Percentiles rank a stretch among this genome's conserved stretches.
phyloP scores from a whole-genome alignment of 495 filamentous ascomycete genomes.

The Oleoguttula mirabilis region DNA sequence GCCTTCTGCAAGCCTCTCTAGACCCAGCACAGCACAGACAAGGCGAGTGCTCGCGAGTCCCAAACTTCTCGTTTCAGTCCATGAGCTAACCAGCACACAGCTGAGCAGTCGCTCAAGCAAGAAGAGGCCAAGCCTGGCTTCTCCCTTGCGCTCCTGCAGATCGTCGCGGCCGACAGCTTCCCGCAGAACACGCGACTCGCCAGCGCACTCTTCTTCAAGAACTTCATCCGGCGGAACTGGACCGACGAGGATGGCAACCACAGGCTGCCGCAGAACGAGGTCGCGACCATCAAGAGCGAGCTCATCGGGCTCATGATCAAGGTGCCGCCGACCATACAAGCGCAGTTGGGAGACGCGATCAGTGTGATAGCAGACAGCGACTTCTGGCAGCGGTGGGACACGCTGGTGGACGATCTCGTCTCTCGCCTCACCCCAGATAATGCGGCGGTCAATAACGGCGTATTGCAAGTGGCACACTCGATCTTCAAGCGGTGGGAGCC shows the following conservation, averaged over 20 bases:
- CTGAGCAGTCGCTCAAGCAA: slow-evolving; percentile 66
- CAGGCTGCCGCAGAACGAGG: slow-evolving; percentile 68
- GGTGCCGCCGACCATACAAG: slow-evolving; percentile 72
- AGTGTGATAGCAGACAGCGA: slow-evolving; percentile 96
- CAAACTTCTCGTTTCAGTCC: not conserved
- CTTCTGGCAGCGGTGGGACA: slow-evolving; percentile 93
- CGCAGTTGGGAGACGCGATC: slow-evolving; percentile 89
- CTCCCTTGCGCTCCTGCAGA: slow-evolving; percentile 74
- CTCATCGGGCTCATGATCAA: slow-evolving; percentile 94
- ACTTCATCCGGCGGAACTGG: slow-evolving; percentile 74
- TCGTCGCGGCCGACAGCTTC: slow-evolving; percentile 60
- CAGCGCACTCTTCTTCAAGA: slow-evolving; percentile 95
- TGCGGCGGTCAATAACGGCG: slow-evolving; percentile 73
- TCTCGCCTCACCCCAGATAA: slow-evolving; percentile 69
- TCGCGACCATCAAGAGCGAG: slow-evolving; percentile 79
- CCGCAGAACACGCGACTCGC: slow-evolving; percentile 69
- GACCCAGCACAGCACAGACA: slow-evolving; percentile 75
- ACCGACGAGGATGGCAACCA: slow-evolving; percentile 85
- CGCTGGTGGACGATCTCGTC: slow-evolving; percentile 82
- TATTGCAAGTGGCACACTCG: slow-evolving; percentile 92
- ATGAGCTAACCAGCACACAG: slow-evolving; percentile 36
- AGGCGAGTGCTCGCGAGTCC: slow-evolving; percentile 44
- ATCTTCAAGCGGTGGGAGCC: slow-evolving; percentile 96
- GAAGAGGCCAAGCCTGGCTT: slow-evolving; percentile 65
- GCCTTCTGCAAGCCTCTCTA: slow-evolving; percentile 75